These are phyloP conservation scores for Puccinia hordei DNA, from an alignment of 1,284 basidiomycete genomes.

Conservation along the genomic window DNA sequence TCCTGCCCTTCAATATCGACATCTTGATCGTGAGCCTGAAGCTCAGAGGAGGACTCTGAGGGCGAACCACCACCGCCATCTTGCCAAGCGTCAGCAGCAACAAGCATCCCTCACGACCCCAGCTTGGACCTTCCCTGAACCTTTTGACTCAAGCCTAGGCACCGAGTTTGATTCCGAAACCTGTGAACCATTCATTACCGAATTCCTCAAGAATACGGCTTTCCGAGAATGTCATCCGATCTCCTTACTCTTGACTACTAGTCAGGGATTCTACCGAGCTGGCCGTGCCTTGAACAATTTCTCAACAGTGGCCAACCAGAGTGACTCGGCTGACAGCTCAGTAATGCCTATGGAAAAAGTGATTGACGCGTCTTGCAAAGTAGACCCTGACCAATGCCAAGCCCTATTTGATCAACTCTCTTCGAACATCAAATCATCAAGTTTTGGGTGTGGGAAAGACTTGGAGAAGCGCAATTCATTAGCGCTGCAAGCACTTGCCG, in stretches of 20 bases:
- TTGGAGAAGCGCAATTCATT: conserved; percentile 18
- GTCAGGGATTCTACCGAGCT: conserved; percentile 12
- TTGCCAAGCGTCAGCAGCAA: conserved; percentile 10
- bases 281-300: background rate
- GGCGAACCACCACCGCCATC: background rate
- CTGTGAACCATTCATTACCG: conserved; percentile 19
- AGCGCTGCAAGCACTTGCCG: conserved; percentile 8
- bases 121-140: conserved; percentile 10
- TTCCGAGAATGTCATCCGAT: conserved; percentile 27
- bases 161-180: conserved; percentile 14
- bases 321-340: background rate
- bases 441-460: conserved; percentile 17
- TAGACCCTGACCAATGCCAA: conserved; percentile 2
- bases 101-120: background rate
- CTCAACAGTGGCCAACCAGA: background rate
- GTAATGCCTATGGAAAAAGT: background rate
- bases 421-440: background rate
- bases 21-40: background rate
- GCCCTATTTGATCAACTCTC: background rate
- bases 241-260: conserved; percentile 25
- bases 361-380: conserved; percentile 25
- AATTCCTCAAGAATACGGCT: background rate
- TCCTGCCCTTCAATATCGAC: background rate
- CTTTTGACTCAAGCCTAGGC: conserved; percentile 32
- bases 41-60: background rate